Base-by-base conservation (phyloP, 2,329 filamentous ascomycete genomes). In the Xylaria sp. region DNA sequence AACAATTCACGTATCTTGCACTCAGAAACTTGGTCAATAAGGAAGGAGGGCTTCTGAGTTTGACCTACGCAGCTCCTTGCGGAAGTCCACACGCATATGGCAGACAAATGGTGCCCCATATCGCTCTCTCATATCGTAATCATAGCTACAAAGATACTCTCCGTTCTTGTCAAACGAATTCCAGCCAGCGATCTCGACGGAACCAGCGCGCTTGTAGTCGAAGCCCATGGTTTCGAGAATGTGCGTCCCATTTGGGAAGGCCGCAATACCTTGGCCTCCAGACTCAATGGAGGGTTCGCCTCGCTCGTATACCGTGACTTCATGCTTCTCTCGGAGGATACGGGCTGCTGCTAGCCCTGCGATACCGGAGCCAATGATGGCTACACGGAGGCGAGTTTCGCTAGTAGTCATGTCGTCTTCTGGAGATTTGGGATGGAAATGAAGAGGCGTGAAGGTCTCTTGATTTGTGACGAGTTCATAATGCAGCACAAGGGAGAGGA, bases 251-350 rank as follows among this genome's bases (percentile, higher is more conserved):
- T 76, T 76, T 2, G 74, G 74, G 15, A 70, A 72, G 56, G 71
- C 75, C 18, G 70, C 68, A 25, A 74, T 73, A 3, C 73, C 72
- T 44, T 76, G 73, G 3, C 74, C 74, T 0, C 71, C 73, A 0
- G 66, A 72, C n/a, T 71, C 69, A 6, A 65, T 50, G 1, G 73
- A 73, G 34, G 71, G 71, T 18, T 70, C 70, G 5, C 70, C 69
- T n/a, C 74, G 72, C 60, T 75, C 74, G 46, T 75, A 75, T 2
- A 76, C 69, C 10, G 73, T 74, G 28, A 76, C 74, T 7, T 73
- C 65, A 51, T 71, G 70, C 51, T 69, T 69, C 60, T 74, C 73
- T 4, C 73, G 71, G 8, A 76, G 57, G 52, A 75, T 65, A 18
- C 74, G 72, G n/a, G 74, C 74, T 1, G 74, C 70, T 8, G 73